Base-by-base conservation (phyloP, 768 basidiomycete genomes). In the Galerina marginata region DNA sequence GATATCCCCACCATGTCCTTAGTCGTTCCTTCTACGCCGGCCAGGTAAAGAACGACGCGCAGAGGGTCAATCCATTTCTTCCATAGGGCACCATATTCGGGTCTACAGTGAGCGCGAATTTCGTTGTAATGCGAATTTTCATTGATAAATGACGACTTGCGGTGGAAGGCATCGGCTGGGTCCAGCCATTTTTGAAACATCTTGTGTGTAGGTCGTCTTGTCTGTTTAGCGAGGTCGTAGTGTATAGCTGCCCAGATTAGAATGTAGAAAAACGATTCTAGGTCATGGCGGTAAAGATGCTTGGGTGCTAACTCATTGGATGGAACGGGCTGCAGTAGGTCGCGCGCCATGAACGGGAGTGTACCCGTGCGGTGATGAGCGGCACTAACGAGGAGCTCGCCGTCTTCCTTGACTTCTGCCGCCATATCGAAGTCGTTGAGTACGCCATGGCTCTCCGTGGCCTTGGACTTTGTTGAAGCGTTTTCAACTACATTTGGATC, bases 361-460 rank as follows among this genome's bases (percentile, higher is more conserved):
- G 73, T 74, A 1, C 72, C 73, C 2, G 71, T 72, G 49, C 65
- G 67, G 38, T 73, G 64, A 25, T 58, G 58, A 6, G 68, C 63
- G 9, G 54, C 50, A 5, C 61, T 63, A 0, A 50, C 15, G 5
- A 29, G 38, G 20, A 45, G 54, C 3, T 49, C 47, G 6, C 57
- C 61, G 9, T 62, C 37, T 5, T 49, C 51, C 29, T 62, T 58
- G 11, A 69, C 36, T 6, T 46, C 33, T 1, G 58, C 55, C 1
- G 72, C 66, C 56, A 69, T 64, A 49, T 75, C 73, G 62, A 70
- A 74, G 49, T 75, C 74, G 40, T 65, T 63, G 10, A 74, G 61
- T 16, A 74, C 60, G 1, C 74, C 73, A 36, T 14, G 36, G 38
- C 16, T 54, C 38, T 23, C 15, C 29, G 20, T 15, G 38, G 7